A percentile compares a stretch with the other conserved stretches of the same genome.
These are phyloP conservation scores for Fragaria nilgerrensis DNA, from an alignment of 306 rosid genomes.

Conservation along the genomic window DNA sequence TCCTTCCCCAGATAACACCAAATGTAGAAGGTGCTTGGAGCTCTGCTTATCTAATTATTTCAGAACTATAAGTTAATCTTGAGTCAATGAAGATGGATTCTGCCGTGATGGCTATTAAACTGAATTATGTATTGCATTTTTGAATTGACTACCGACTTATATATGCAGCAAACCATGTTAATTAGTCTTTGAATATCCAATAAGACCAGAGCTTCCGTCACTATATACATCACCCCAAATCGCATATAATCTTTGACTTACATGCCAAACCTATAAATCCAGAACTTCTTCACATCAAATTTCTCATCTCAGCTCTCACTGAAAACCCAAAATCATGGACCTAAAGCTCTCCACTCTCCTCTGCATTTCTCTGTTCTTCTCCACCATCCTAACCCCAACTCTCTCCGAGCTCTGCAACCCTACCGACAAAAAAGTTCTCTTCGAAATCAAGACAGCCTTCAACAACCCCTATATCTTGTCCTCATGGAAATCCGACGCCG, in stretches of 20 bases:
- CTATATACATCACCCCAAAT: neutral
- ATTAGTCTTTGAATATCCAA: neutral
- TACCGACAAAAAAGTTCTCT: slow-evolving; percentile 62
- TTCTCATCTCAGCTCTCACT: neutral
- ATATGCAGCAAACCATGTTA: neutral
- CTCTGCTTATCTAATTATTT: neutral
- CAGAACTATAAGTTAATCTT: neutral
- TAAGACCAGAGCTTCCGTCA: neutral
- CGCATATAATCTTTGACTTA: neutral
- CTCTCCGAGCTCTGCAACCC: slow-evolving; percentile 60
- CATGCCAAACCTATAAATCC: neutral
- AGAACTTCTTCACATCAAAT: neutral
- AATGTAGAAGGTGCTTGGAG: neutral
- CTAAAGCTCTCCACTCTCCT: neutral
- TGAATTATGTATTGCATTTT: neutral
- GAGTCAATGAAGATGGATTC: neutral
- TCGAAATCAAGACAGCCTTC: slow-evolving; percentile 60
- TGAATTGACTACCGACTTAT: neutral
- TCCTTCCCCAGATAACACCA: neutral
- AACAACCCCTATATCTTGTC: slow-evolving; percentile 57
- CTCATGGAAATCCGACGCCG: slow-evolving; percentile 59
- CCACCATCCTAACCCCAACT: slow-evolving; percentile 25
- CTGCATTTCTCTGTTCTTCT: slow-evolving; percentile 17
- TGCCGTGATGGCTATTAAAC: neutral
- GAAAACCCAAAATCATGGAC: slow-evolving; percentile 6